Evolutionary conservation across 441 rosid species (phyloP).

Genomic region (Eutrema salsugineum): DNA sequence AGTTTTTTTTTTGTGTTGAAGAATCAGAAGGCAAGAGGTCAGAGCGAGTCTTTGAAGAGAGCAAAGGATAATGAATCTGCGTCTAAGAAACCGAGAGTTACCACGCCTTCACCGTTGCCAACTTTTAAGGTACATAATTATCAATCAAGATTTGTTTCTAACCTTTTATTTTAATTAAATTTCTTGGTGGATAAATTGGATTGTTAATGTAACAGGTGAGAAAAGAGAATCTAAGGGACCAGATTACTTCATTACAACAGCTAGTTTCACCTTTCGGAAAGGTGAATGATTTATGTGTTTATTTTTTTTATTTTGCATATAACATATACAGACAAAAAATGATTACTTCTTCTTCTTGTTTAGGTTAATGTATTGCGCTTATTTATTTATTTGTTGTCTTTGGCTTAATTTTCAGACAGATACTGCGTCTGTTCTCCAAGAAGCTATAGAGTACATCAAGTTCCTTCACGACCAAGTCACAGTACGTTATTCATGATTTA

Average conservation of each 20-base stretch:
- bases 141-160: conserved; percentile 3
- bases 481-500: conserved; percentile 19
- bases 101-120: conserved; percentile 87
- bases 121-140: conserved; percentile 69
- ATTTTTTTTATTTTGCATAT: conserved; percentile 26
- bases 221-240: conserved; percentile 82
- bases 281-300: conserved; percentile 38
- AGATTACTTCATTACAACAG: conserved; percentile 79
- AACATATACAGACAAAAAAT: conserved; percentile 3
- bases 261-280: conserved; percentile 88
- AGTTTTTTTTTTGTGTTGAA: not conserved
- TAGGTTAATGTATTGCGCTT: conserved; percentile 5
- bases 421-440: conserved; percentile 63
- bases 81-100: conserved; percentile 62
- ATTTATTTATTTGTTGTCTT: not conserved
- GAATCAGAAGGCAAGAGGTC: conserved; percentile 33
- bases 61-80: conserved; percentile 47
- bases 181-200: conserved; percentile 23
- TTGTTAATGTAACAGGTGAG: conserved; percentile 46
- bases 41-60: conserved; percentile 47
- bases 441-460: conserved; percentile 56
- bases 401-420: conserved; percentile 47
- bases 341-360: not conserved
- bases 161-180: not conserved
- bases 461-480: conserved; percentile 51